Evolutionary conservation across 1,284 basidiomycete species (phyloP), one percentile per base, ranked within the genome.

Genomic region (Puccinia hordei): DNA sequence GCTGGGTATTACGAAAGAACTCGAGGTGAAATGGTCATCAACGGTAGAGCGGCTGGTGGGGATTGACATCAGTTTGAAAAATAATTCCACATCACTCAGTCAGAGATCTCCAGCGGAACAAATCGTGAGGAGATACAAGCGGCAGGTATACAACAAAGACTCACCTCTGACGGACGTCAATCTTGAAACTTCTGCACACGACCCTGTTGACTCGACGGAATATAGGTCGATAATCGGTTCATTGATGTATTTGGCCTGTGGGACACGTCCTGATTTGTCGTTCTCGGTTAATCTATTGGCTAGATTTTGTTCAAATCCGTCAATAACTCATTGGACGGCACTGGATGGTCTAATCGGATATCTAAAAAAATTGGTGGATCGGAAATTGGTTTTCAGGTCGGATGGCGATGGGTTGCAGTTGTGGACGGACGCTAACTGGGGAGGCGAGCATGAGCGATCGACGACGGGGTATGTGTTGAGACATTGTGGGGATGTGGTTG

Each of bases 201-300:
- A 41, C 12, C 38, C 38, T 12, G 12, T 41, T 41, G 38, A 41
- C 38, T 12, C 38, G 12, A 41, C 38, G 38, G 6, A 57, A 17
- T 57, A 6, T 57, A 5, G 27, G 5, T 30, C 22, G 6, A n/a
- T 57, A 4, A 57, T 57, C 17, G 55, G 55, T 4, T 57, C 55
- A 4, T 57, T 57, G 27, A 69, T 35, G 33, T 69, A 46, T 24
- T 24, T 69, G 24, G 17, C 35, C 8, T 19, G 15, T 69, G 63
- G 63, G 3, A 24, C 63, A 4, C 22, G 24, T 6, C 63, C 63
- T 6, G 63, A 66, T 38, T 19, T 69, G 5, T 35, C 66, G 6
- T 69, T 69, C n/a, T 24, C 35, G 15, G 66, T 69, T 1, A 69
- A 69, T 13, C n/a, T 69, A 8, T 15, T 69, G 4, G 66, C 66